Evolutionary conservation across 2,329 filamentous ascomycete genomes (phyloP).

Genomic region (Aspergillus tamarii): DNA sequence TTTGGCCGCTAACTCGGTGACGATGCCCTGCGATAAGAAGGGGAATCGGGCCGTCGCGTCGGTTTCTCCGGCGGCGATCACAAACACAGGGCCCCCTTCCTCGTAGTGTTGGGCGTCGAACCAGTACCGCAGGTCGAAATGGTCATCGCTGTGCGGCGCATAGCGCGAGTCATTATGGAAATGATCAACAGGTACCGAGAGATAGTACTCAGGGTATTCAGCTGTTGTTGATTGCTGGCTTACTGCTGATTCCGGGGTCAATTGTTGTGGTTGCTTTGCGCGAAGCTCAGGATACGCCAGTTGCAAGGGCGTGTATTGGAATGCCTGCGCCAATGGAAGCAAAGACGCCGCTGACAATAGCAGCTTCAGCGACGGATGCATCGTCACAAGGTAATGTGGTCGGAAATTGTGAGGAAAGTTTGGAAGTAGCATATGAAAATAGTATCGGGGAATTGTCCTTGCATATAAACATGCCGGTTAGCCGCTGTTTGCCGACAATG

Average conservation of each 20-base stretch:
- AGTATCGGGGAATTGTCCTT: background rate
- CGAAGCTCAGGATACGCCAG: slow-evolving; percentile 3
- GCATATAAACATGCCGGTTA: background rate
- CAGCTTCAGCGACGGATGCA: background rate
- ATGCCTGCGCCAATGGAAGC: background rate
- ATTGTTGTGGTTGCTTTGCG: background rate
- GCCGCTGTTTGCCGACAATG: background rate
- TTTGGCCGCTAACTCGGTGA: slow-evolving; percentile 69
- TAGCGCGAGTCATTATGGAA: slow-evolving; percentile 81
- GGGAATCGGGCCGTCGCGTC: slow-evolving; percentile 50
- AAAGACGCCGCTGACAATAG: background rate
- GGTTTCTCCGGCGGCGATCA: slow-evolving; percentile 73
- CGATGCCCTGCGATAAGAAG: slow-evolving; percentile 77
- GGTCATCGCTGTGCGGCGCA: slow-evolving; percentile 71
- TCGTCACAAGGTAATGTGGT: background rate
- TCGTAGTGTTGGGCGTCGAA: slow-evolving; percentile 78
- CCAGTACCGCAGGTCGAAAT: slow-evolving; percentile 78
- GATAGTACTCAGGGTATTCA: slow-evolving; percentile 46
- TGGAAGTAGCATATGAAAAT: background rate
- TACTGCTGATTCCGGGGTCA: background rate
- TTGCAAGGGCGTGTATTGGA: slow-evolving; percentile 4
- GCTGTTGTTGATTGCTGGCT: background rate
- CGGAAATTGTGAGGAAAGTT: no score
- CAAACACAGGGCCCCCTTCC: slow-evolving; percentile 77
- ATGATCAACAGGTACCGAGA: slow-evolving; percentile 71